phyloP scores from a whole-genome alignment of 495 filamentous ascomycete genomes.

The Xylaria curta region DNA sequence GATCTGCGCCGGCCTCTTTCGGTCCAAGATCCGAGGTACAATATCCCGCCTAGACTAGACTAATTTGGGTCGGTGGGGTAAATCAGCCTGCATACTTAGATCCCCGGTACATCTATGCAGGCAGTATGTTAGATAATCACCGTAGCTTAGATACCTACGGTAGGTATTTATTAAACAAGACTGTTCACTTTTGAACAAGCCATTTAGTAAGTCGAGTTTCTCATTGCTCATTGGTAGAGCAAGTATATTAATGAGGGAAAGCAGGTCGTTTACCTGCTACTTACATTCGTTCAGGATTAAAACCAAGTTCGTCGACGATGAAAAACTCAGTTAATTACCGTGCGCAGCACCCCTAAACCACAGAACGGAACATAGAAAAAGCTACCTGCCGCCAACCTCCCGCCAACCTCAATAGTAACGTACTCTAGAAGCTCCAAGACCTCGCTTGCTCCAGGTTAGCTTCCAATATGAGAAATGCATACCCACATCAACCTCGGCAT shows the following conservation, averaged over 20 bases:
- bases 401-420: background rate
- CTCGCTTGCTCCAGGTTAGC: background rate
- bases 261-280: too few species aligned
- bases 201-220: background rate
- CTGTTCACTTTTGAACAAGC: background rate
- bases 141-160: too few species aligned
- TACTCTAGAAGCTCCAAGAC: background rate
- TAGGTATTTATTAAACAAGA: too few species aligned
- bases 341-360: background rate
- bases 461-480: background rate
- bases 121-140: too few species aligned
- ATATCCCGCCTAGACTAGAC: background rate
- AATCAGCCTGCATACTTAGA: background rate
- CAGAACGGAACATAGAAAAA: background rate
- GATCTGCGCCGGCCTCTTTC: slow-evolving; percentile 4
- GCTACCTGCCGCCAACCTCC: background rate
- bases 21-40: slow-evolving; percentile 13
- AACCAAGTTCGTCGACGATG: background rate
- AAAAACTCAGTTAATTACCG: background rate
- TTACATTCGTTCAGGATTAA: background rate
- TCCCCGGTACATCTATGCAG: background rate
- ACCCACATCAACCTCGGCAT: slow-evolving; percentile 2
- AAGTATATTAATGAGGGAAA: background rate
- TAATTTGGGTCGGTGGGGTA: background rate
- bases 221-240: background rate